These are phyloP conservation scores for Thielaviopsis populi DNA, from an alignment of 2,329 filamentous ascomycete genomes.

Conservation along the genomic window DNA sequence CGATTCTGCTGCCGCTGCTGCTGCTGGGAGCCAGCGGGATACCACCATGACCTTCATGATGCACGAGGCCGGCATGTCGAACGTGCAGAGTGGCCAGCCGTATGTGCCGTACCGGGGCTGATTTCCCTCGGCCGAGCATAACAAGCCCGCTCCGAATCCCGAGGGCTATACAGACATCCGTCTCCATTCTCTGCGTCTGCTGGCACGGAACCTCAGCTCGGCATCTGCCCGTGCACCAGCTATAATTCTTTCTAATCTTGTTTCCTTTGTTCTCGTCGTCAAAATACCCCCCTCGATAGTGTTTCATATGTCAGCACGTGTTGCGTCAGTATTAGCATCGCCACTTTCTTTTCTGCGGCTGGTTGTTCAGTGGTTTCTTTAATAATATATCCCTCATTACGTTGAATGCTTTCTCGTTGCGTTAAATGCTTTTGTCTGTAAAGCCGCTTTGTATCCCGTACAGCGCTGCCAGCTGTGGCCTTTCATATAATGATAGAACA, in stretches of 20 bases:
- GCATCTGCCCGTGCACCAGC: conserved; percentile 8
- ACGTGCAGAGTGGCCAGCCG: conserved; percentile 28
- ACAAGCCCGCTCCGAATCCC: too few species aligned
- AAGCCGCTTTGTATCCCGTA: neutral
- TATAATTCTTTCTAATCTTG: conserved; percentile 5
- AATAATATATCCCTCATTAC: too few species aligned
- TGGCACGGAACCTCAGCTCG: too few species aligned
- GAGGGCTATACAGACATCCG: conserved; percentile 17
- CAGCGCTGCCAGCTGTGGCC: neutral
- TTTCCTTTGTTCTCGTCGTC: conserved; percentile 5
- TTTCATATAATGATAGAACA: neutral
- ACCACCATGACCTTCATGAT: conserved; percentile 42
- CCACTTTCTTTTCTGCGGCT: neutral
- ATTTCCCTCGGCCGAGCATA: conserved; percentile 15
- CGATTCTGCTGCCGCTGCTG: conserved; percentile 7
- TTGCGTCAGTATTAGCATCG: neutral
- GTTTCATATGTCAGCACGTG: conserved; percentile 1
- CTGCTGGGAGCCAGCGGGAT: conserved; percentile 20
- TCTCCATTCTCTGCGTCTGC: conserved; percentile 15
- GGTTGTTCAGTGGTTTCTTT: neutral
- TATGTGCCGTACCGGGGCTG: conserved; percentile 28
- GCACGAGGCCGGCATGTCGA: conserved; percentile 31
- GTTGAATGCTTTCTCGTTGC: too few species aligned
- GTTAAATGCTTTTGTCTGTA: neutral
- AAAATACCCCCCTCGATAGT: neutral